Evolutionary conservation across 495 filamentous ascomycete species (phyloP).

Genomic region (Annulohypoxylon bovei): DNA sequence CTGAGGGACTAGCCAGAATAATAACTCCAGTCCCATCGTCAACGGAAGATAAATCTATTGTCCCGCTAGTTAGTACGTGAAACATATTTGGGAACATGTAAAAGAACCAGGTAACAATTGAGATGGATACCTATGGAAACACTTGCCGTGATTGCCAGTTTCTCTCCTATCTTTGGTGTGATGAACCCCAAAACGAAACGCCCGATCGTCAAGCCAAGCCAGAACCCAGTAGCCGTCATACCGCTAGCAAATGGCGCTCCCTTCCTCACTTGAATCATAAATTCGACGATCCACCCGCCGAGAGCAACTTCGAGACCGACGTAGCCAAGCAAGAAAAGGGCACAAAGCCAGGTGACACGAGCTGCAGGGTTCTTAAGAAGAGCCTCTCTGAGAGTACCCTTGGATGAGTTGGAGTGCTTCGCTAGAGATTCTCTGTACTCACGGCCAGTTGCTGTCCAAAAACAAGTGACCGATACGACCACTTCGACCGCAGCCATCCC

Average conservation of each 20-base stretch:
- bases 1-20: constrained; percentile 85
- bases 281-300: constrained; percentile 89
- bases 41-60: constrained; percentile 64
- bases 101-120: background rate
- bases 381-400: constrained; percentile 62
- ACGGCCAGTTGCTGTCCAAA: constrained; percentile 73
- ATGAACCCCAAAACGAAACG: constrained; percentile 76
- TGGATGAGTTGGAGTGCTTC: constrained; percentile 30
- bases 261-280: constrained; percentile 79
- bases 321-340: constrained; percentile 80
- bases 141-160: constrained; percentile 61
- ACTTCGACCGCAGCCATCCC: constrained; percentile 72
- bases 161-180: constrained; percentile 78
- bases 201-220: constrained; percentile 82
- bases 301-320: constrained; percentile 88
- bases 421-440: constrained; percentile 68
- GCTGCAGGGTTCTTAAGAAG: constrained; percentile 55
- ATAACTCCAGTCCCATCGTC: constrained; percentile 73
- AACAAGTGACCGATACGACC: constrained; percentile 61
- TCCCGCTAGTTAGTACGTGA: constrained; percentile 57
- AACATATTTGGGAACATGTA: constrained; percentile 23
- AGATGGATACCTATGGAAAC: background rate
- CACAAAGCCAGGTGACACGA: constrained; percentile 76
- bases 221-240: constrained; percentile 84
- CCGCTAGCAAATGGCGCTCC: constrained; percentile 77